Evolutionary conservation across 129 eudicot species (phyloP).

Genomic region (Apium graveolens): DNA sequence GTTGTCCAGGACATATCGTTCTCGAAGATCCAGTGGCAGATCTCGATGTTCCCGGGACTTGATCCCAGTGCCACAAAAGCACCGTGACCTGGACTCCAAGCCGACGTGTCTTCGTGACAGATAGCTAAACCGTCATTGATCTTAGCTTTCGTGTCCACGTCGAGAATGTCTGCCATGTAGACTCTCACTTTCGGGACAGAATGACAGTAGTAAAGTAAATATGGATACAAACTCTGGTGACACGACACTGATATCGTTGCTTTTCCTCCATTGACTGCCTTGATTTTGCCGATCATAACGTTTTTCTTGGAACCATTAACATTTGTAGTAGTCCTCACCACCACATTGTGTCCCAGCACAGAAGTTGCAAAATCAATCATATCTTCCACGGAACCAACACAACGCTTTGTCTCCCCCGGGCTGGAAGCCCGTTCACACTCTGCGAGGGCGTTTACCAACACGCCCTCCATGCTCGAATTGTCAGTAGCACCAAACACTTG

Average conservation of each 20-base stretch:
- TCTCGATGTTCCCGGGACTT: constrained; percentile 3
- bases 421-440: constrained; percentile 80
- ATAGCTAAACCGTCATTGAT: constrained; percentile 77
- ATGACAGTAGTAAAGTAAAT: constrained; percentile 80
- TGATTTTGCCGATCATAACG: constrained; percentile 68
- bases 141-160: constrained; percentile 37
- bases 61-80: constrained; percentile 8
- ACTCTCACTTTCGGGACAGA: constrained; percentile 91
- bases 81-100: constrained; percentile 83
- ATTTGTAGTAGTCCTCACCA: constrained; percentile 58
- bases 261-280: constrained; percentile 65
- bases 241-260: constrained; percentile 85
- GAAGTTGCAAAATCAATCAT: constrained; percentile 77
- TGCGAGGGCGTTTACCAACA: constrained; percentile 32
- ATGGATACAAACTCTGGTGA: constrained; percentile 88
- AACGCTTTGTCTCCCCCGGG: constrained; percentile 72
- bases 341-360: constrained; percentile 55
- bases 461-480: constrained; percentile 33
- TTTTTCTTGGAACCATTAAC: constrained; percentile 45
- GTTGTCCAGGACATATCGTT: constrained; percentile 8
- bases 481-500: constrained; percentile 34
- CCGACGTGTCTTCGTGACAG: constrained; percentile 83
- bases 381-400: constrained; percentile 78
- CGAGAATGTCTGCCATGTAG: constrained; percentile 72
- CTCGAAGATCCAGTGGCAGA: constrained; percentile 8